Conservation (phyloP, 257 asterid genomes). For the Rauvolfia tetraphylla region DNA sequence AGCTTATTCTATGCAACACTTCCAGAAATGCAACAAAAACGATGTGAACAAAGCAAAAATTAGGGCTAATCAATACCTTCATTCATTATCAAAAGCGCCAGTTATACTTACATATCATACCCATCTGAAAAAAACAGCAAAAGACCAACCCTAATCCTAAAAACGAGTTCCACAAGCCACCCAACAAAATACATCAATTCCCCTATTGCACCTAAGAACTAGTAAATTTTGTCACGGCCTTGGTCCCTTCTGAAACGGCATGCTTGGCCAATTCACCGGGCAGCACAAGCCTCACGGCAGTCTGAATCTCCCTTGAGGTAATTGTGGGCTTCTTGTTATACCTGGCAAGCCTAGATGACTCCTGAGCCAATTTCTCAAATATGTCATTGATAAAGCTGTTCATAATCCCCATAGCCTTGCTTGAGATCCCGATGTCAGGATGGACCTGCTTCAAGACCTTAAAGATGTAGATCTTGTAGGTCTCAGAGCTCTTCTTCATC, state of each 20-base stretch:
- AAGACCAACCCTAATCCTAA: conserved; percentile 8
- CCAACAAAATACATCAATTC: neutral
- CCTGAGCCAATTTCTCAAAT: conserved; percentile 27
- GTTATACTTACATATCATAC: neutral
- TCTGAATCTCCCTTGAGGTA: conserved; percentile 26
- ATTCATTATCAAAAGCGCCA: neutral
- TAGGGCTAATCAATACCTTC: neutral
- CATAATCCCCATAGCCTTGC: conserved; percentile 30
- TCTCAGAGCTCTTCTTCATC: conserved; percentile 21
- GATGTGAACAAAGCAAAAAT: neutral
- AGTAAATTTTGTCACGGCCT: conserved; percentile 30
- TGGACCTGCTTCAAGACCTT: conserved; percentile 26
- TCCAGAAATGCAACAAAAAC: neutral
- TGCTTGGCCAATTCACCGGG: conserved; percentile 28
- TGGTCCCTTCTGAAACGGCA: conserved; percentile 24
- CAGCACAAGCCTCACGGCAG: conserved; percentile 20
- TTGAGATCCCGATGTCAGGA: conserved; percentile 26
- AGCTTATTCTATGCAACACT: neutral
- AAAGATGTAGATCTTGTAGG: conserved; percentile 30
- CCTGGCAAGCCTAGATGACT: conserved; percentile 19
- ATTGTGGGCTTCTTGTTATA: conserved; percentile 29
- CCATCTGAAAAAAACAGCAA: neutral
- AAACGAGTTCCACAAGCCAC: neutral
- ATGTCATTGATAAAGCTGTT: conserved; percentile 28
- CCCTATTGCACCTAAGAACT: conserved; percentile 3